Conservation (phyloP, 2,329 filamentous ascomycete species). For the Diaporthe vexans region DNA sequence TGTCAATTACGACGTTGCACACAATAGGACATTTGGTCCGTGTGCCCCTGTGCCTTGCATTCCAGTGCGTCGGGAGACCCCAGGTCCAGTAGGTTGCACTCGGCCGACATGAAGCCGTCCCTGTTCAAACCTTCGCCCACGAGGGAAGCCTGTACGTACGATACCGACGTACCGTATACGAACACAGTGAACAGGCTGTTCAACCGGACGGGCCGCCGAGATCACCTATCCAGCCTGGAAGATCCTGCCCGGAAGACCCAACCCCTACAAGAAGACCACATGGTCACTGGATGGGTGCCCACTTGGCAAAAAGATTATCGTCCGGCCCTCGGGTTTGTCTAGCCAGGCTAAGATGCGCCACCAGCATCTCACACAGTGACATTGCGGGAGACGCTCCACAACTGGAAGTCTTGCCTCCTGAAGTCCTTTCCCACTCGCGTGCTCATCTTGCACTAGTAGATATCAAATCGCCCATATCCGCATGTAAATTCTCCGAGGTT, state of each 20-base stretch:
- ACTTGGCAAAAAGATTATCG: constrained; percentile 19
- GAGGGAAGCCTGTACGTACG: background rate
- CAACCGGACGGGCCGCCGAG: background rate
- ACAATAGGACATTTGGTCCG: constrained; percentile 31
- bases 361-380: constrained; percentile 3
- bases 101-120: constrained; percentile 15
- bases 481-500: constrained; percentile 35
- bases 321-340: constrained; percentile 10
- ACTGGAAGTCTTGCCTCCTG: constrained; percentile 8
- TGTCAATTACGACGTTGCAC: constrained; percentile 27
- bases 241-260: background rate
- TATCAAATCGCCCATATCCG: constrained; percentile 24
- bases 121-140: background rate
- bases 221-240: background rate
- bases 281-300: constrained; percentile 5
- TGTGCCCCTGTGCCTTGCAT: constrained; percentile 29
- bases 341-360: constrained; percentile 12
- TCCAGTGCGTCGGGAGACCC: constrained; percentile 24
- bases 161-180: background rate
- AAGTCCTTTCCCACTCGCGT: constrained; percentile 5
- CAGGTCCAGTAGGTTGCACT: constrained; percentile 21
- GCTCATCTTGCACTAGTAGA: constrained; percentile 17
- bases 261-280: constrained; percentile 11
- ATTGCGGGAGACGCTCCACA: constrained; percentile 16
- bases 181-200: constrained; percentile 3